Evolutionary conservation across 2,329 filamentous ascomycete genomes (phyloP), one percentile per base, ranked within the genome.

Genomic region (Setomelanomma holmii): DNA sequence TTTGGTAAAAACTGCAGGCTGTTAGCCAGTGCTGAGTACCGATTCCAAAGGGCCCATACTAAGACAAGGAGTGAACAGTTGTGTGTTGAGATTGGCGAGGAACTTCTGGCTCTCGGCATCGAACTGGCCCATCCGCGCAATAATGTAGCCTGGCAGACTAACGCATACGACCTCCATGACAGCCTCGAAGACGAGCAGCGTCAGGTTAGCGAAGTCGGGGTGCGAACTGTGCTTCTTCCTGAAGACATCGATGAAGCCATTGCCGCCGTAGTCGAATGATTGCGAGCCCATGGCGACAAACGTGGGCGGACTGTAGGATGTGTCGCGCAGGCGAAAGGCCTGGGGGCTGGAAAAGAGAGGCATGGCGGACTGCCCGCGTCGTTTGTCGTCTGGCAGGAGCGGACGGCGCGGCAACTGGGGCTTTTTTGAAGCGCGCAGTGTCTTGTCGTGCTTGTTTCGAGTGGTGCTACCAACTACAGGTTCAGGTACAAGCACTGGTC

Each of bases 71-170:
- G 95, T 99, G 76, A 99, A 99, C 36, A 99, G 83, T 79, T 90
- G 90, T 53, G 97, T 92, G 75, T 99, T 99, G 63, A 99, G 82
- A 71, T 99, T 97, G 47, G 95, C 93, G 44, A 97, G 82, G 71
- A 99, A 96, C 76, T 97, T 98, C 75, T 99, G 95, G 74, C 93
- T 90, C 45, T 96, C 92, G 58, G 91, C 91, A 76, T 96, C 91
- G 76, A 99, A 98, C 78, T 96, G 90, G 72, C 95, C 95, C 66
- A 91, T 83, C 34, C 89, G 83, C 11, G 95, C 95, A 47, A 97
- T 87, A 58, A 99, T 89, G 77, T 97, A 99, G 22, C 95, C 95
- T 0, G 95, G 95, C 63, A 97, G 78, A 74, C 90, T 93, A 73
- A 99, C 93, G 72, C 93, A 98, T 43, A 99, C 89, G 20, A 98